These are phyloP conservation scores for Planoprotostelium fungivorum DNA, from an alignment of 78 protist genomes.

Conservation along the genomic window DNA sequence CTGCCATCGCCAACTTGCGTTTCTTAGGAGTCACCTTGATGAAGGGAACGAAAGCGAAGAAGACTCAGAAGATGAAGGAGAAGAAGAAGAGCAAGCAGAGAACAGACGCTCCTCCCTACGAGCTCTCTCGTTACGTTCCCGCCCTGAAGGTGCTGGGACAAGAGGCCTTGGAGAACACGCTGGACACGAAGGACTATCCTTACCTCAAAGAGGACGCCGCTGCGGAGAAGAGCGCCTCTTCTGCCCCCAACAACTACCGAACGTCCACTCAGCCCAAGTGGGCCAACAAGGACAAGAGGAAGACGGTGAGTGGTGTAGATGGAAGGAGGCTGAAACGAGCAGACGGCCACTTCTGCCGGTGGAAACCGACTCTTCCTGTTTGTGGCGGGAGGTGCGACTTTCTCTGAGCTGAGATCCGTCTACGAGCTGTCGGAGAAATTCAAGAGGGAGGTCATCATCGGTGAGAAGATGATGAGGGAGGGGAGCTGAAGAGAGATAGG, in stretches of 20 bases:
- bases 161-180: slow-evolving; percentile 9
- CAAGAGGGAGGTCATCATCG: slow-evolving; percentile 55
- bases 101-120: slow-evolving; percentile 36
- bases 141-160: slow-evolving; percentile 30
- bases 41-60: slow-evolving; percentile 55
- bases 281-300: slow-evolving; percentile 4
- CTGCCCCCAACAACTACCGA: background rate
- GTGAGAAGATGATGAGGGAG: background rate
- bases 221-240: background rate
- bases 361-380: slow-evolving; percentile 49
- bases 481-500: background rate
- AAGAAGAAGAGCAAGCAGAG: slow-evolving; percentile 29
- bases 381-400: slow-evolving; percentile 70
- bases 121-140: slow-evolving; percentile 67
- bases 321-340: too few relatives aligned
- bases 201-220: slow-evolving; percentile 35
- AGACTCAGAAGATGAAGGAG: slow-evolving; percentile 6
- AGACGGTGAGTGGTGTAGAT: too few relatives aligned
- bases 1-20: slow-evolving; percentile 38
- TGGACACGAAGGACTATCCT: slow-evolving; percentile 34
- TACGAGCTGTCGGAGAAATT: slow-evolving; percentile 51
- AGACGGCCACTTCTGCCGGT: too few relatives aligned
- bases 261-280: slow-evolving; percentile 32
- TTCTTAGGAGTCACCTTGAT: slow-evolving; percentile 50
- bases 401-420: slow-evolving; percentile 67